Base-by-base conservation (phyloP, 352 stramenopile species). In the Thalassiosira delicatula region DNA sequence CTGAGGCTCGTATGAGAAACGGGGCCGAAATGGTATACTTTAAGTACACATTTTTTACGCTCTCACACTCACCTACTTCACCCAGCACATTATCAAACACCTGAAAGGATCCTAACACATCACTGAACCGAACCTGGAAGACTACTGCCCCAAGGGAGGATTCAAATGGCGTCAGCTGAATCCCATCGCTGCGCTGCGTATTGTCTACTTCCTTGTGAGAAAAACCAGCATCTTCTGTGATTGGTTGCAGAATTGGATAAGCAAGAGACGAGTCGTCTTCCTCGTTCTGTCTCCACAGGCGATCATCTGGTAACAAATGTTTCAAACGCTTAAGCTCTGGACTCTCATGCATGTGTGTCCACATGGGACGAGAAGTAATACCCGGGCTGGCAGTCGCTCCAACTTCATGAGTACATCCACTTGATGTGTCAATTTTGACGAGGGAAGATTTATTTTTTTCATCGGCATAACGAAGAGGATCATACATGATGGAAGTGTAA, bases 241-340 rank as follows among this genome's bases (percentile, higher is more conserved):
- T 74, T 27, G 90, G 87, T 56, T 94, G 90, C 27, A 93, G 68
- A 53, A 94, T 80, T 21, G 90, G 90, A 76, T 92, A 92, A 14
- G 51, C 62, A n/a, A 83, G 51, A 53, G 63, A 76, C 51, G 63
- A 74, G 61, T 9, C 32, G 19, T 51, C 21, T 42, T 56, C 37
- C 1, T 73, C 33, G 9, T 81, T 76, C 44, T 77, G 29, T 17
- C 60, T 68, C 76, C 60, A 82, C 17, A 86, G 23, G 14, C 73
- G 57, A 77, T 83, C 49, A 54, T 84, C 57, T 35, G 83, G 87
- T 42, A 93, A 59, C 46, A 92, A 79, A 76, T 90, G 78, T 49
- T 86, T 86, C 37, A 94, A 57, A 30, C 90, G 74, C 63, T 84
- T 89, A 3, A 82, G 78, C 59, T 88, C 79, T 29, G 63, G 25